Evolutionary conservation across 2,329 filamentous ascomycete species (phyloP), one percentile per base, ranked within the genome.

Genomic region (Berkeleyomyces rouxiae): DNA sequence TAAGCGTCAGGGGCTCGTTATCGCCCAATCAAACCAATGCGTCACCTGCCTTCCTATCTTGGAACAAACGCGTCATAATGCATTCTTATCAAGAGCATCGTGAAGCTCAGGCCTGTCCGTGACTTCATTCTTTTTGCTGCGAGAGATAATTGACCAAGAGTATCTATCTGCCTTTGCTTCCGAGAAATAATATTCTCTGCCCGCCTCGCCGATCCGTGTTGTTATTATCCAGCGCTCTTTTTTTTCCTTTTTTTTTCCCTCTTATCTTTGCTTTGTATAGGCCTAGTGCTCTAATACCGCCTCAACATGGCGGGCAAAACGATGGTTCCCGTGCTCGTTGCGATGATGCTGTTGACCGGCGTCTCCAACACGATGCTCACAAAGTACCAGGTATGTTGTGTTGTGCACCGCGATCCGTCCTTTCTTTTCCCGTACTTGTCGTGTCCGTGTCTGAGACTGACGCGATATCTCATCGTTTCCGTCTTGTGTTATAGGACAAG

Each of bases 281-380:
- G 4, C 5, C 31, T 7, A 11, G n/a, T 31, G 31, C 31, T 39
- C 49, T 42, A 44, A 51, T 44, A 13, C 40, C 11, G 46, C 11
- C 40, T n/a, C 61, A 63, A 71, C 67, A 95, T 96, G 88, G 81
- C 86, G 68, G 79, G 81, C 67, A 83, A 82, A 72, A 82, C 82
- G 44, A 72, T 90, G 62, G 82, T 97, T 65, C 90, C 90, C 44
- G 81, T 96, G 70, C 79, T 97, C 66, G 90, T 97, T 73, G 86
- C 80, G 69, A 95, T 96, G 89, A 97, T 97, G 92, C 79, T 97
- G 71, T 76, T 96, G 71, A 96, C 92, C 33, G 92, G 92, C 66
- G 90, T 95, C 66, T 96, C 90, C 79, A 99, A 99, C 73, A 99
- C 93, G 1, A 82, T 99, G 66, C 79, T 99, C 70, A 96, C 92